Evolutionary conservation across 2,329 filamentous ascomycete species (phyloP).

Genomic region (Pseudogymnoascus sp.): DNA sequence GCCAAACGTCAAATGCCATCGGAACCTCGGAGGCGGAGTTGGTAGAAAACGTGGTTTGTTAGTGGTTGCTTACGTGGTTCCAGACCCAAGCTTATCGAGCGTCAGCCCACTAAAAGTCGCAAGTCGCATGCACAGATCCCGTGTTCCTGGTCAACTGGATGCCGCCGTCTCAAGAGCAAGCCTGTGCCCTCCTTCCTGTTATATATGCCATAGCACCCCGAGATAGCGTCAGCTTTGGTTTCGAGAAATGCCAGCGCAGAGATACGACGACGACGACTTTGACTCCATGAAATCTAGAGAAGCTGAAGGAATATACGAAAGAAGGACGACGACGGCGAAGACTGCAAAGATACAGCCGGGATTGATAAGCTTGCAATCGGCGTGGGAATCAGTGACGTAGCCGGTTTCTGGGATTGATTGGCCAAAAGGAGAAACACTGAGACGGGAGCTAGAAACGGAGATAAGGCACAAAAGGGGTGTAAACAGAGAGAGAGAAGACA

Average conservation of each 20-base stretch:
- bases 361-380: neutral
- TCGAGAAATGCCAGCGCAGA: neutral
- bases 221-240: neutral
- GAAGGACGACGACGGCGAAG: neutral
- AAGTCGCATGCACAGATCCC: neutral
- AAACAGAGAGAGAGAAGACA: neutral
- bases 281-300: neutral
- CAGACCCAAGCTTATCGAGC: neutral
- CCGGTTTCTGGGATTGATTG: neutral
- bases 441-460: neutral
- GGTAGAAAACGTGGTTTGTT: neutral
- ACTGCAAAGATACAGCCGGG: neutral
- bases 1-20: neutral
- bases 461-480: neutral
- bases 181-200: neutral
- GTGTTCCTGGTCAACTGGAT: neutral
- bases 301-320: neutral
- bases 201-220: slow-evolving; percentile 1
- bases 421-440: neutral
- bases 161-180: neutral
- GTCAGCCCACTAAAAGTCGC: neutral
- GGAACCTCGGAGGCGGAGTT: neutral
- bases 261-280: neutral
- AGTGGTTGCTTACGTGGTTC: neutral
- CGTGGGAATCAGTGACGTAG: neutral